Evolutionary conservation across 1,284 basidiomycete genomes (phyloP).

Genomic region (Laetiporus sulphureus): DNA sequence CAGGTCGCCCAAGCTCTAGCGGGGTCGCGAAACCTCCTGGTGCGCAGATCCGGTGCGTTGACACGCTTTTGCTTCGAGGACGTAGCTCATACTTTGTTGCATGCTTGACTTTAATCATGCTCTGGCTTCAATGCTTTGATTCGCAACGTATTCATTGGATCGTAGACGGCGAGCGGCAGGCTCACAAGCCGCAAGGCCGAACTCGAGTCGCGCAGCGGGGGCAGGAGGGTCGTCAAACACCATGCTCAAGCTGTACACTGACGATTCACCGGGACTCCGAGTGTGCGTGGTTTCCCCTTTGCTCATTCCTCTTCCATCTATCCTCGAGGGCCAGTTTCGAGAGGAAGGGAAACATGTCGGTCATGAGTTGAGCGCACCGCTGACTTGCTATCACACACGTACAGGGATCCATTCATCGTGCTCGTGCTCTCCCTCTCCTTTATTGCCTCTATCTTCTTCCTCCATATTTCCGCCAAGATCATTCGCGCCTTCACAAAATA

Average conservation of each 20-base stretch:
- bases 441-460: constrained; percentile 98
- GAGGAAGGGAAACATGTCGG: not conserved
- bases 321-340: not conserved
- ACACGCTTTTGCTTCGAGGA: too few relatives aligned
- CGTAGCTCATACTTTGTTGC: not conserved
- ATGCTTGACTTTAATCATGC: not conserved
- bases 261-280: constrained; percentile 93
- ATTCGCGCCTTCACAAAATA: constrained; percentile 87
- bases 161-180: constrained; percentile 75
- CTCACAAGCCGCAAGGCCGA: constrained; percentile 69
- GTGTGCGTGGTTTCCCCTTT: constrained; percentile 60
- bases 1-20: constrained; percentile 17
- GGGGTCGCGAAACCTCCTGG: constrained; percentile 66
- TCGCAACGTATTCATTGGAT: not conserved
- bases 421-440: constrained; percentile 95
- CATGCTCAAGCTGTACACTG: constrained; percentile 98
- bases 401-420: constrained; percentile 95
- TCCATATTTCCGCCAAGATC: constrained; percentile 95
- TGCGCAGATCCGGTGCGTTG: constrained; percentile 68
- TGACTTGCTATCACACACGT: too few relatives aligned
- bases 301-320: not conserved
- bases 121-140: not conserved
- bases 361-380: not conserved
- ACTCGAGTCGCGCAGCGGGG: constrained; percentile 88
- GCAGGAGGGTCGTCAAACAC: constrained; percentile 96